A percentile compares a stretch with the other conserved stretches of the same genome.
Evolutionary conservation across 352 stramenopile genomes (phyloP).

Genomic region (Phytophthora idaei): DNA sequence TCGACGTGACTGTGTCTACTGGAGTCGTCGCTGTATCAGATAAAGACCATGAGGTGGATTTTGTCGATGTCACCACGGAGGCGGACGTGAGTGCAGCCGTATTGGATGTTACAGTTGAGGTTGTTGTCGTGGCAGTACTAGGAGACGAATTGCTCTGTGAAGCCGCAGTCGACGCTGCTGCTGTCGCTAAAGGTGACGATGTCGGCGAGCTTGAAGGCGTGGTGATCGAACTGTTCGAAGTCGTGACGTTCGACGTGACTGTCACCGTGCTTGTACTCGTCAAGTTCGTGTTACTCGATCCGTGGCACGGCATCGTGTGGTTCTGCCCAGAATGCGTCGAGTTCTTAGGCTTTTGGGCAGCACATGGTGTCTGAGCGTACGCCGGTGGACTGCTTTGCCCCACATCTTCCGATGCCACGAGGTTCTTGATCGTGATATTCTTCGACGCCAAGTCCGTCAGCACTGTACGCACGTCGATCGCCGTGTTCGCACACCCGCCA

Average conservation of each 20-base stretch:
- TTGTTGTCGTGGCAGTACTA: constrained; percentile 3
- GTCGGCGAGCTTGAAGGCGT: not conserved
- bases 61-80: constrained; percentile 20
- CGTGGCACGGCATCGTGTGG: constrained; percentile 9
- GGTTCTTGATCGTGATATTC: constrained; percentile 44
- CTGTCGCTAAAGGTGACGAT: not conserved
- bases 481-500: constrained; percentile 52
- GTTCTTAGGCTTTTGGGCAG: constrained; percentile 14
- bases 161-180: not conserved
- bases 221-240: constrained; percentile 5
- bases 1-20: constrained; percentile 5
- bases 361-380: constrained; percentile 32
- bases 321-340: constrained; percentile 8
- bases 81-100: constrained; percentile 15
- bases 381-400: constrained; percentile 9
- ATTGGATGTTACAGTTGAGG: constrained; percentile 6
- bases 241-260: constrained; percentile 6
- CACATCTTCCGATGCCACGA: constrained; percentile 28
- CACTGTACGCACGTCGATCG: constrained; percentile 47
- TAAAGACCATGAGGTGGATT: not conserved
- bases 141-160: not conserved
- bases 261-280: constrained; percentile 1
- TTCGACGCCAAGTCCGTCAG: constrained; percentile 41
- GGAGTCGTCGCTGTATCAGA: constrained; percentile 4
- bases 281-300: not conserved